These are phyloP conservation scores for Candida coleopterorum DNA, from an alignment of 805 yeast genomes.

Conservation along the genomic window DNA sequence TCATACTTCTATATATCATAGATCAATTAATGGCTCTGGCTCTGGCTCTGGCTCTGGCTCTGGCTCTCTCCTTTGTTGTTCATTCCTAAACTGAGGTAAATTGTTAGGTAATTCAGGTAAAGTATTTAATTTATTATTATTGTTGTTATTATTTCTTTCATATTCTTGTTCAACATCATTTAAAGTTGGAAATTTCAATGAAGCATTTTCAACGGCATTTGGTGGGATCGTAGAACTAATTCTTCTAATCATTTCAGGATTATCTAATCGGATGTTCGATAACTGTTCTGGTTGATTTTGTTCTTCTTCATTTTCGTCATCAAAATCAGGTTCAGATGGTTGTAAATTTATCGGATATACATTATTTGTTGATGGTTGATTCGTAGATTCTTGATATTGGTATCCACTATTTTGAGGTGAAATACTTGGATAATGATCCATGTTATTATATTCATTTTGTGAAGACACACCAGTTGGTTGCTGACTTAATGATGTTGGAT, in stretches of 20 bases:
- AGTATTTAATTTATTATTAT: background rate
- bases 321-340: slow-evolving; percentile 10
- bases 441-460: background rate
- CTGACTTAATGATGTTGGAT: background rate
- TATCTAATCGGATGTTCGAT: background rate
- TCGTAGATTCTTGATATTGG: slow-evolving; percentile 1
- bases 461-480: background rate
- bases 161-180: slow-evolving; percentile 9
- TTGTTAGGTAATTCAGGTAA: slow-evolving; percentile 8
- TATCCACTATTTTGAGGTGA: background rate
- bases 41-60: slow-evolving; percentile 12
- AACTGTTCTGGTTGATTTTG: slow-evolving; percentile 10
- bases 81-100: slow-evolving; percentile 5
- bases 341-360: slow-evolving; percentile 2
- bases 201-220: slow-evolving; percentile 12
- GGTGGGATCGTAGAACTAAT: slow-evolving; percentile 10
- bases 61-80: background rate
- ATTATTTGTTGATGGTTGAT: background rate
- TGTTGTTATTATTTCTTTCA: background rate
- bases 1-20: slow-evolving; percentile 8
- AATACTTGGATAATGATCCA: background rate
- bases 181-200: slow-evolving; percentile 9
- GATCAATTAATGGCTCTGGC: slow-evolving; percentile 36
- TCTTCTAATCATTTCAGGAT: slow-evolving; percentile 5
- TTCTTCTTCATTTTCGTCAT: slow-evolving; percentile 7